phyloP scores from a whole-genome alignment of 2,329 filamentous ascomycete species.

The Ascochyta lentis region DNA sequence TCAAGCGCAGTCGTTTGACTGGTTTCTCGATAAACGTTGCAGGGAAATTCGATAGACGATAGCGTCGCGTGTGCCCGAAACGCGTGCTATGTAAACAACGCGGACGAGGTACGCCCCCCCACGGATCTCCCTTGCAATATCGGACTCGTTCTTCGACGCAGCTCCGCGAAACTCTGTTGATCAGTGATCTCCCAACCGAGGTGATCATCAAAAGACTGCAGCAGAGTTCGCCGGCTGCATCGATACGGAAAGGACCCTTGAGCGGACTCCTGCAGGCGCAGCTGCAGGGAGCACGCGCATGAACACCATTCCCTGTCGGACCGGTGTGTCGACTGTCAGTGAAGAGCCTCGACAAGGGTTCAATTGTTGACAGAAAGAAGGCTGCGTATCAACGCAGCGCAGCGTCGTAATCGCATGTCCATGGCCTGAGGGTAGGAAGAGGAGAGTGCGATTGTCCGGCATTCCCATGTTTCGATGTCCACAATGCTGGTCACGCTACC shows the following conservation, averaged over 20 bases:
- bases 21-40: background rate
- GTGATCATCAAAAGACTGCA: constrained; percentile 16
- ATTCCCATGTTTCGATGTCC: background rate
- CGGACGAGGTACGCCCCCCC: constrained; percentile 3
- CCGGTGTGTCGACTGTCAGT: constrained; percentile 3
- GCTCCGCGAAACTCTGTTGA: constrained; percentile 9
- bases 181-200: background rate
- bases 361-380: background rate
- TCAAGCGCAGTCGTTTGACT: background rate
- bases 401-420: background rate
- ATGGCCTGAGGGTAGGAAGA: background rate
- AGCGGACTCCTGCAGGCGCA: constrained; percentile 11
- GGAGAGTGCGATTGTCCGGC: constrained; percentile 2
- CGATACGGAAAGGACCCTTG: background rate
- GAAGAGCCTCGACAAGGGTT: background rate
- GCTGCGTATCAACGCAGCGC: background rate
- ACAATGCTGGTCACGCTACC: background rate
- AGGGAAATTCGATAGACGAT: background rate
- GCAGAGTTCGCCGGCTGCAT: constrained; percentile 15
- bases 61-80: background rate
- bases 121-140: constrained; percentile 19
- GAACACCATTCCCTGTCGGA: constrained; percentile 6
- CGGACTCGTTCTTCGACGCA: background rate
- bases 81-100: constrained; percentile 15
- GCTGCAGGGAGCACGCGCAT: constrained; percentile 14